Evolutionary conservation across 306 rosid species (phyloP).

Genomic region (Adenanthera pavonina): DNA sequence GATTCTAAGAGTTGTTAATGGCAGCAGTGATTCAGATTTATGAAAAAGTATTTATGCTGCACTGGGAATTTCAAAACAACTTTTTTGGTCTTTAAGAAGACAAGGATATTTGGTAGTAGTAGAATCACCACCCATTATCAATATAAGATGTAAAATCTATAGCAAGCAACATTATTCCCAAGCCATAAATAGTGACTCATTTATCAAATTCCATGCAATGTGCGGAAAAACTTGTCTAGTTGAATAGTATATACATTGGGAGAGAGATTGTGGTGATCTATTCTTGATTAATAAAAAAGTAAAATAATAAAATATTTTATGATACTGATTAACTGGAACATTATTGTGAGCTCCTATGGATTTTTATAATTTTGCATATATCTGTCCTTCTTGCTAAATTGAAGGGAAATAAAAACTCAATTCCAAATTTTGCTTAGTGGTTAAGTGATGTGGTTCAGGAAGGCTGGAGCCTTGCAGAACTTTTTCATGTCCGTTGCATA

Average conservation of each 20-base stretch:
- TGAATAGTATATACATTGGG: background rate
- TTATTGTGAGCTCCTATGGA: background rate
- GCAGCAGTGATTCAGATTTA: conserved; percentile 13
- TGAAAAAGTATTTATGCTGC: conserved; percentile 6
- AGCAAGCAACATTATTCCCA: background rate
- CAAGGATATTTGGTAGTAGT: conserved; percentile 17
- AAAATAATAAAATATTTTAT: conserved; percentile 19
- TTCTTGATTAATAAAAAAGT: conserved; percentile 18
- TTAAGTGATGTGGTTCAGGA: conserved; percentile 59
- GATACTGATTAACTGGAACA: conserved; percentile 7
- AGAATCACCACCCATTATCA: conserved; percentile 2
- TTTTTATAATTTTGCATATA: background rate
- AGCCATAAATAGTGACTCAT: background rate
- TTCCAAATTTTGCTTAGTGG: conserved; percentile 10
- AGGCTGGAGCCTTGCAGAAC: conserved; percentile 91
- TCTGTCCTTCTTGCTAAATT: conserved; percentile 6
- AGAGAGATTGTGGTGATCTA: background rate
- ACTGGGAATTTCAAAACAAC: conserved; percentile 3
- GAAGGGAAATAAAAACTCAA: background rate
- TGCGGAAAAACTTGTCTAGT: background rate
- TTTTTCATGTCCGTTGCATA: conserved; percentile 65
- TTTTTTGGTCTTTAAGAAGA: conserved; percentile 20
- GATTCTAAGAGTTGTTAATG: conserved; percentile 11
- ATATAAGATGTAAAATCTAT: background rate
- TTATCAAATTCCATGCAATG: background rate